Evolutionary conservation across 768 basidiomycete species (phyloP), one percentile per base, ranked within the genome.

Genomic region (Lentinus brumalis): DNA sequence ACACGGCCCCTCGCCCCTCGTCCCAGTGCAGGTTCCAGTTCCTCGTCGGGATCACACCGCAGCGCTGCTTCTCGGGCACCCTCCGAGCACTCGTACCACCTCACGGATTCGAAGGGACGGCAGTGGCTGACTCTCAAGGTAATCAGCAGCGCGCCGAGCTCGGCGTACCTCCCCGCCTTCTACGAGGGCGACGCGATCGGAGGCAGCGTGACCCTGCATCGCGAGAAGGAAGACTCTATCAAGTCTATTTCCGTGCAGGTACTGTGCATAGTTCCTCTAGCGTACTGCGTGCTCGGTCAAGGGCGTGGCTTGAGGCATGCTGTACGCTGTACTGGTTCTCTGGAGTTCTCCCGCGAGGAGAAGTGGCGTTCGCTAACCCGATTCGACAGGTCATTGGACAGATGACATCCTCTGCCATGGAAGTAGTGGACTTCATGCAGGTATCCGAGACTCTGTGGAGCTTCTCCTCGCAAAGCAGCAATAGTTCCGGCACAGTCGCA

Each of bases 361-460:
- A 26, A 31, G 35, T 35, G 16, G 5, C 2, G 6, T 21, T 38
- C 16, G 41, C 57, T 50, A 9, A 54, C 39, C 14, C 16, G 52
- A 41, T 5, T 18, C 18, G 32, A n/a, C 46, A 64, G 63, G 38
- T 60, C 32, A 4, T 50, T 9, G 63, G 59, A 7, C 63, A 60
- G 47, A 60, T 60, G 50, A 60, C 63, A 7, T 60, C 63, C 30
- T 64, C 63, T 1, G 59, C 51, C 3, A 60, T 56, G 12, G 63
- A 64, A 16, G 59, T 64, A 3, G 31, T 60, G 16, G 60, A 32
- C 45, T 64, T 64, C 42, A 6, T 64, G 18, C 54, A 57, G 7
- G n/a, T 57, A 11, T 57, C 59, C 15, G 40, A 53, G 32, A 50
- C 32, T 10, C 29, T 67, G n/a, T 68, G 66, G 66, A 42, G 55